A percentile compares a stretch with the other conserved stretches of the same genome.
These are phyloP conservation scores for Calvatia gigantea DNA, from an alignment of 768 basidiomycete genomes.

Conservation along the genomic window DNA sequence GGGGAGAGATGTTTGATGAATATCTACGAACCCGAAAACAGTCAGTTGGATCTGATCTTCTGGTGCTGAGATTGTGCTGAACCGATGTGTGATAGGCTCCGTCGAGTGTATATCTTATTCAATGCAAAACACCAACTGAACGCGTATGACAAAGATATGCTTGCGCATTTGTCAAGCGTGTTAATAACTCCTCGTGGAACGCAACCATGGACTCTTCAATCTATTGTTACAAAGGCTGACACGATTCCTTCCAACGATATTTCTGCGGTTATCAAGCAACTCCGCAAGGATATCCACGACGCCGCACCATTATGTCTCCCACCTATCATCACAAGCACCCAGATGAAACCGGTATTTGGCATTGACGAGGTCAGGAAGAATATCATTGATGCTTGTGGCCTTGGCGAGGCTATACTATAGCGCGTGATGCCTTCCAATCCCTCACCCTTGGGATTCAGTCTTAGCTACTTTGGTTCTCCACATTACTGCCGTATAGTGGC, in stretches of 20 bases:
- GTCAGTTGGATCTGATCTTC: slow-evolving; percentile 35
- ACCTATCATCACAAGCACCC: slow-evolving; percentile 55
- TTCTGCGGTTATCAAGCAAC: slow-evolving; percentile 31
- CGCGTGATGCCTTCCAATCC: background rate
- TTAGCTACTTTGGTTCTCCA: background rate
- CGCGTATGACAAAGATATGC: slow-evolving; percentile 57
- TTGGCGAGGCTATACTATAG: background rate
- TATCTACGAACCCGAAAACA: slow-evolving; percentile 59
- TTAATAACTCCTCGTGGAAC: slow-evolving; percentile 35
- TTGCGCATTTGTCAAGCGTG: slow-evolving; percentile 44
- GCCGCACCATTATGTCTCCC: slow-evolving; percentile 60
- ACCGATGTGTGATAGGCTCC: slow-evolving; percentile 41
- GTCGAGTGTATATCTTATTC: slow-evolving; percentile 67
- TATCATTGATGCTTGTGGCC: slow-evolving; percentile 57
- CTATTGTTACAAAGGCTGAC: slow-evolving; percentile 73
- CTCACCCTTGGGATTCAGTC: background rate
- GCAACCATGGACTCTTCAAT: slow-evolving; percentile 58
- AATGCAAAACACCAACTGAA: slow-evolving; percentile 65
- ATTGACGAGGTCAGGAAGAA: slow-evolving; percentile 54
- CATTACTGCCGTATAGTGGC: too few relatives aligned
- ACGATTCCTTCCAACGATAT: slow-evolving; percentile 35
- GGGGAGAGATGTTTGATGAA: slow-evolving; percentile 67
- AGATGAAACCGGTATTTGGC: slow-evolving; percentile 50
- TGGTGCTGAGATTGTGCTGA: slow-evolving; percentile 7
- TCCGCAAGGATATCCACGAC: slow-evolving; percentile 51